Conservation (phyloP, 192 early-diverging fungal species). For the Coemansia sp. region DNA sequence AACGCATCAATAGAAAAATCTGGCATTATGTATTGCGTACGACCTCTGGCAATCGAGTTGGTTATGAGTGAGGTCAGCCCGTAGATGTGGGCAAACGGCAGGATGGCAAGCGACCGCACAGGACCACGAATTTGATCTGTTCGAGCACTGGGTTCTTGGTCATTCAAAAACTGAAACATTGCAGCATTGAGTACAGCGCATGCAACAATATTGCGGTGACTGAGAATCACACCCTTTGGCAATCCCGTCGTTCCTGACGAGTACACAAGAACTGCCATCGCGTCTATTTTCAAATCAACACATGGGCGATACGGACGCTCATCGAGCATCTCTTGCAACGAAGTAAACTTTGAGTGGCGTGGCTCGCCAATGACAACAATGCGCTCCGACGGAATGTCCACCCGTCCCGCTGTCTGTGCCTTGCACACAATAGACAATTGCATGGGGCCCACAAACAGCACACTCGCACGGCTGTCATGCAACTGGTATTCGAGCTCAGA, state of each 20-base stretch:
- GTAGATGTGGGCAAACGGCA: slow-evolving; percentile 69
- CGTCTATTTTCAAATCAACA: slow-evolving; percentile 11
- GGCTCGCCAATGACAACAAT: slow-evolving; percentile 44
- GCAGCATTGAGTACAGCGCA: slow-evolving; percentile 42
- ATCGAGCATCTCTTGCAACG: slow-evolving; percentile 12
- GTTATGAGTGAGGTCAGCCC: slow-evolving; percentile 31
- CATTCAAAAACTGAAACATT: slow-evolving; percentile 41
- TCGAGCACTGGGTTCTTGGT: not conserved
- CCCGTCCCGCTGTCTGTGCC: slow-evolving; percentile 7
- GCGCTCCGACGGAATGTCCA: slow-evolving; percentile 9
- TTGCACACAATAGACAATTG: slow-evolving; percentile 39
- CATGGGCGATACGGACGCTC: slow-evolving; percentile 17
- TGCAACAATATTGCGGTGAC: slow-evolving; percentile 68
- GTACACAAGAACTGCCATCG: slow-evolving; percentile 60
- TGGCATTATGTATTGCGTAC: slow-evolving; percentile 60
- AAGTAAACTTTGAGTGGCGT: slow-evolving; percentile 29
- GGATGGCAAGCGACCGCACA: slow-evolving; percentile 36
- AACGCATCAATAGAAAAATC: slow-evolving; percentile 67
- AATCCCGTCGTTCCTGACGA: slow-evolving; percentile 68
- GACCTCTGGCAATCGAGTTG: slow-evolving; percentile 17
- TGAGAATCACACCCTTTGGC: slow-evolving; percentile 65
- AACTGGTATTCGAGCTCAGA: slow-evolving; percentile 72
- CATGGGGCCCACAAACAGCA: slow-evolving; percentile 58
- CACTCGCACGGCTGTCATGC: slow-evolving; percentile 58
- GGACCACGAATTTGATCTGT: slow-evolving; percentile 14